Evolutionary conservation across 768 basidiomycete genomes (phyloP).

Genomic region (Hypsizygus marmoreus): DNA sequence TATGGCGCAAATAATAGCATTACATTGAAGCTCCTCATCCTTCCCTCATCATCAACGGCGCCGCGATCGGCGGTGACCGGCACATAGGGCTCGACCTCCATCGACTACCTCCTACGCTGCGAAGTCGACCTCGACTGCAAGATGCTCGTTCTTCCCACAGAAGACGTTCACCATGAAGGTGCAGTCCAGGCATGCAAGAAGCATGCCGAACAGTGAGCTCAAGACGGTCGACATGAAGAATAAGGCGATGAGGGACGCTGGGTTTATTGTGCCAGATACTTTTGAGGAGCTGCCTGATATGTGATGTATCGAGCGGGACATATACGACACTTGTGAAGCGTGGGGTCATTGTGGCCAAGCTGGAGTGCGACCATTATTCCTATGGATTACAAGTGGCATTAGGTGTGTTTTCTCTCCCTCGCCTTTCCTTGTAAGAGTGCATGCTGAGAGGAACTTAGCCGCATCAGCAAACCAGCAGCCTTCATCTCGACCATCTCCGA

Average conservation of each 20-base stretch:
- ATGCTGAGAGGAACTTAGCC: slow-evolving; percentile 72
- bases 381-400: slow-evolving; percentile 99
- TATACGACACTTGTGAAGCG: slow-evolving; percentile 78
- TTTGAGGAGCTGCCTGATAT: slow-evolving; percentile 93
- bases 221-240: slow-evolving; percentile 99
- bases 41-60: slow-evolving; percentile 93
- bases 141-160: slow-evolving; percentile 95
- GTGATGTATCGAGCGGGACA: slow-evolving; percentile 81
- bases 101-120: slow-evolving; percentile 97
- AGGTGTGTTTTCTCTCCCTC: slow-evolving; percentile 36
- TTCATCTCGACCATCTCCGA: slow-evolving; percentile 99
- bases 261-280: slow-evolving; percentile 95
- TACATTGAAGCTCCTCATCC: no score
- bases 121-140: slow-evolving; percentile 97
- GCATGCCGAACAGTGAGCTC: slow-evolving; percentile 95
- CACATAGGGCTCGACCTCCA: slow-evolving; percentile 99
- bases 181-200: slow-evolving; percentile 98
- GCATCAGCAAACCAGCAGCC: slow-evolving; percentile 97
- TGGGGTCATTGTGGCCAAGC: slow-evolving; percentile 68
- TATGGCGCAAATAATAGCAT: no score
- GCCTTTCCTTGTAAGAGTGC: not conserved
- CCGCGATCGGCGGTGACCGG: slow-evolving; percentile 98
- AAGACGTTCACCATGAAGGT: slow-evolving; percentile 99
- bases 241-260: slow-evolving; percentile 88
- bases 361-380: slow-evolving; percentile 89